Conservation (phyloP, 163 green algal genomes). For the Chlorella variabilis region DNA sequence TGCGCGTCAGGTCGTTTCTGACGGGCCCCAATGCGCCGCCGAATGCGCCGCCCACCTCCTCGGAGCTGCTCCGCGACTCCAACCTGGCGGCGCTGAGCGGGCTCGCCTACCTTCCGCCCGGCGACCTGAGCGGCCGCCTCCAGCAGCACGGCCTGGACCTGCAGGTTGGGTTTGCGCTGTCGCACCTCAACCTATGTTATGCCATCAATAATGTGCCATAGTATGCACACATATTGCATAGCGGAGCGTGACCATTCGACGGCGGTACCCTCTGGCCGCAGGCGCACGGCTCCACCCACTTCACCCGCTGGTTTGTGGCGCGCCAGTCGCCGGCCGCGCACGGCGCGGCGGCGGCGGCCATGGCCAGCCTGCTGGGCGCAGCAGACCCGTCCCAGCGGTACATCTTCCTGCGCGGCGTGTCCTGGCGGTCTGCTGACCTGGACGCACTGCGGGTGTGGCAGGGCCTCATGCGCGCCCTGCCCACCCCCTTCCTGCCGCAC, state of each 20-base stretch:
- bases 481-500: constrained; percentile 46
- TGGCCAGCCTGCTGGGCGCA: neutral
- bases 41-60: neutral
- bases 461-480: constrained; percentile 57
- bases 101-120: constrained; percentile 50
- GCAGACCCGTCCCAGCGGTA: constrained; percentile 5
- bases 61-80: constrained; percentile 42
- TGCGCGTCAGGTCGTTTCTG: neutral
- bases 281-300: constrained; percentile 55
- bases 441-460: constrained; percentile 44
- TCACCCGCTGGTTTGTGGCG: constrained; percentile 51
- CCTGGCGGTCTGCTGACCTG: constrained; percentile 33
- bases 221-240: no score
- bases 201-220: no score
- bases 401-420: constrained; percentile 49
- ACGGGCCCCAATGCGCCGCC: neutral
- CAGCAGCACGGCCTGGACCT: constrained; percentile 51
- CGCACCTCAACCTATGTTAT: no score
- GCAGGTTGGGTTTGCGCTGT: no score
- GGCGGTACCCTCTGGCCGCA: no score
- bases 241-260: no score
- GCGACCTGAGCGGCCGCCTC: constrained; percentile 32
- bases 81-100: constrained; percentile 56
- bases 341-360: neutral
- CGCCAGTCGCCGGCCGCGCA: neutral